These are phyloP conservation scores for Corinectria fuckeliana DNA, from an alignment of 2,329 filamentous ascomycete species.

Conservation along the genomic window DNA sequence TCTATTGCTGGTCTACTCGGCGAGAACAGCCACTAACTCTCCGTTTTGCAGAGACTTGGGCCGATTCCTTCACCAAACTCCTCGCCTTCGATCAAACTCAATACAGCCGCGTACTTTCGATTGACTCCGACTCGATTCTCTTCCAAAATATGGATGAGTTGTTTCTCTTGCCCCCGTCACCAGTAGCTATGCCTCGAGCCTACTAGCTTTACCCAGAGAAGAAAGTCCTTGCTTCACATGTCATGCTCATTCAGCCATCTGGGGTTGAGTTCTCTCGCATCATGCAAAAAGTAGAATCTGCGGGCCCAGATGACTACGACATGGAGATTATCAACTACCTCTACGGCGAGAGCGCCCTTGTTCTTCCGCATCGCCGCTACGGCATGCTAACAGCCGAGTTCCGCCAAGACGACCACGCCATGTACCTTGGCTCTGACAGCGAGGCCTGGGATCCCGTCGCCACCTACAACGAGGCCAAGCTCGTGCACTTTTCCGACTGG, in stretches of 20 bases:
- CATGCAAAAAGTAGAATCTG: constrained; percentile 32
- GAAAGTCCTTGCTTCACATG: constrained; percentile 61
- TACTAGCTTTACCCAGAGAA: constrained; percentile 69
- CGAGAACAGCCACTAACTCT: not conserved
- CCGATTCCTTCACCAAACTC: constrained; percentile 70
- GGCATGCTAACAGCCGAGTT: constrained; percentile 69
- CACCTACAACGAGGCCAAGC: constrained; percentile 65
- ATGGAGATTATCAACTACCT: constrained; percentile 73
- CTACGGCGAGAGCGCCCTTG: constrained; percentile 62
- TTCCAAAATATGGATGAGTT: constrained; percentile 72
- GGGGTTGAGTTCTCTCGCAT: constrained; percentile 54
- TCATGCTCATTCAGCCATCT: constrained; percentile 66
- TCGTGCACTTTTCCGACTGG: constrained; percentile 76
- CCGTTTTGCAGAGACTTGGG: constrained; percentile 57
- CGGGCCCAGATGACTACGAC: constrained; percentile 56
- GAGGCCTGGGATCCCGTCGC: constrained; percentile 63
- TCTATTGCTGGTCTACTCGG: not conserved
- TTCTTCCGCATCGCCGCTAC: constrained; percentile 70
- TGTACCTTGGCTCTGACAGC: constrained; percentile 49
- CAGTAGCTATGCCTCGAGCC: constrained; percentile 72
- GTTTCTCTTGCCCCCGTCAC: constrained; percentile 67
- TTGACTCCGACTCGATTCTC: constrained; percentile 69
- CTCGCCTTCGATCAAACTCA: constrained; percentile 71
- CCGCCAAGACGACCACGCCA: constrained; percentile 54
- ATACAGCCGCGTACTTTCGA: constrained; percentile 57